These are phyloP conservation scores for Penicillium simplicissimum DNA, from an alignment of 495 filamentous ascomycete species.

Conservation along the genomic window DNA sequence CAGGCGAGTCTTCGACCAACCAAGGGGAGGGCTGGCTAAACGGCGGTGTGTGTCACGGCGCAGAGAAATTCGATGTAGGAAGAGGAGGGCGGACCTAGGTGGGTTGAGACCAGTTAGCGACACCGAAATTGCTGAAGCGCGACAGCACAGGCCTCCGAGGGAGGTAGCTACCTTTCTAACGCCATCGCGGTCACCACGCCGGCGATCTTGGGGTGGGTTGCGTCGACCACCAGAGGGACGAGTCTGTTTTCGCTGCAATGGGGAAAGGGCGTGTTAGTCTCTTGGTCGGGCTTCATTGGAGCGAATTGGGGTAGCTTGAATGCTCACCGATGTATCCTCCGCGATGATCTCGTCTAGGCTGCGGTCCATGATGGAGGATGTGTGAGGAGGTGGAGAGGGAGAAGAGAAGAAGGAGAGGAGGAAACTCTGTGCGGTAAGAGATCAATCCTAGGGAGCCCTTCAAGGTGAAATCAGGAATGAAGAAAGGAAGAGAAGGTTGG, in stretches of 20 bases:
- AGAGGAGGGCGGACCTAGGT: conserved; percentile 45
- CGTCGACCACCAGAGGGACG: conserved; percentile 53
- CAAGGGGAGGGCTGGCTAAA: conserved; percentile 35
- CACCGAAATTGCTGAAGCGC: neutral
- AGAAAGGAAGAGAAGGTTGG: conserved; percentile 1
- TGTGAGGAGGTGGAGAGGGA: neutral
- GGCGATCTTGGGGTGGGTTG: conserved; percentile 53
- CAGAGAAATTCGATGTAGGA: conserved; percentile 41
- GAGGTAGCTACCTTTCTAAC: conserved; percentile 70
- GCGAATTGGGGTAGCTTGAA: neutral
- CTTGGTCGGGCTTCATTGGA: neutral
- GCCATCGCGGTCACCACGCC: conserved; percentile 61
- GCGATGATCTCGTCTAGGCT: conserved; percentile 83
- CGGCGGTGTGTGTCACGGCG: conserved; percentile 37
- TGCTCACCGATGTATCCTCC: conserved; percentile 67
- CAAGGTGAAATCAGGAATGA: conserved; percentile 3
- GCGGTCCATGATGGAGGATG: conserved; percentile 64
- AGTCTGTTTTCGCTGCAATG: conserved; percentile 35
- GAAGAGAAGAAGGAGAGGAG: conserved; percentile 6
- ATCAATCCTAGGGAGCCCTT: neutral
- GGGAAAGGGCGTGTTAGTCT: conserved; percentile 14
- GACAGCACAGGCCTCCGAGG: neutral
- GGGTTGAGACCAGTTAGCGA: conserved; percentile 32
- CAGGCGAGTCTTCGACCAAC: conserved; percentile 34
- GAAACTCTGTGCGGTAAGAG: neutral